A percentile compares a stretch with the other conserved stretches of the same genome.
Conservation (phyloP, 169 alveolate genomes). For the Plasmodium inui region DNA sequence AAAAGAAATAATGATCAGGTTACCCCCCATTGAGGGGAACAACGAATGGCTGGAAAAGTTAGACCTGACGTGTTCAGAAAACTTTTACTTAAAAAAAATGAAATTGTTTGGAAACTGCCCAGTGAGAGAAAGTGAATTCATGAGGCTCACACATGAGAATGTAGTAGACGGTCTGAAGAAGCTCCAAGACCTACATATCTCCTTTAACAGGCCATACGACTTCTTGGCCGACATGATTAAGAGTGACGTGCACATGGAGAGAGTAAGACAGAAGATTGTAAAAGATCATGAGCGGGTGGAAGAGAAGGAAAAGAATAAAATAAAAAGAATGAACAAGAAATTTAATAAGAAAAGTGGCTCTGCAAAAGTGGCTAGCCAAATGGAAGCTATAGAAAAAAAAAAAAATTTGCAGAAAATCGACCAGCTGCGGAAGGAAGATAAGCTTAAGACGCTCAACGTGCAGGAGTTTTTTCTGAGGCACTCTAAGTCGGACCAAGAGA, state of each 20-base stretch:
- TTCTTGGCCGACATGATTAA: slow-evolving; percentile 58
- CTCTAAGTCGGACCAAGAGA: slow-evolving; percentile 6
- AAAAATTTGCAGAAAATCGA: slow-evolving; percentile 39
- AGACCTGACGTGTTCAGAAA: slow-evolving; percentile 53
- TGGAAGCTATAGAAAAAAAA: slow-evolving; percentile 62
- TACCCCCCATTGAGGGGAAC: not conserved
- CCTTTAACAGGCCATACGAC: slow-evolving; percentile 65
- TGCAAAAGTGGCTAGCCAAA: slow-evolving; percentile 19
- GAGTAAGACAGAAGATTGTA: slow-evolving; percentile 14
- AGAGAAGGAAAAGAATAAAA: slow-evolving; percentile 34
- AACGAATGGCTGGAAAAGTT: slow-evolving; percentile 44
- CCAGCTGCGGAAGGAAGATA: slow-evolving; percentile 3
- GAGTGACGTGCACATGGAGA: slow-evolving; percentile 56
- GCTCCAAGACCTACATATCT: slow-evolving; percentile 18
- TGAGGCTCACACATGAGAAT: slow-evolving; percentile 15
- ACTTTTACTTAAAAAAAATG: slow-evolving; percentile 21
- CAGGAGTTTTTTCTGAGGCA: slow-evolving; percentile 46
- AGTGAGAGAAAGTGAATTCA: slow-evolving; percentile 30
- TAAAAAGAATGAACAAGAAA: slow-evolving; percentile 61
- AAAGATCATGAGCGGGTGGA: slow-evolving; percentile 40
- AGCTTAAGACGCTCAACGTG: slow-evolving; percentile 20
- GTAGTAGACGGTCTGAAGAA: slow-evolving; percentile 30
- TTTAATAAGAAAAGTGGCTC: slow-evolving; percentile 64
- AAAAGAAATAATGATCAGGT: slow-evolving; percentile 23
- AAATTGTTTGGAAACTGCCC: slow-evolving; percentile 23